phyloP scores from a whole-genome alignment of 768 basidiomycete genomes.

The Mycena pura region DNA sequence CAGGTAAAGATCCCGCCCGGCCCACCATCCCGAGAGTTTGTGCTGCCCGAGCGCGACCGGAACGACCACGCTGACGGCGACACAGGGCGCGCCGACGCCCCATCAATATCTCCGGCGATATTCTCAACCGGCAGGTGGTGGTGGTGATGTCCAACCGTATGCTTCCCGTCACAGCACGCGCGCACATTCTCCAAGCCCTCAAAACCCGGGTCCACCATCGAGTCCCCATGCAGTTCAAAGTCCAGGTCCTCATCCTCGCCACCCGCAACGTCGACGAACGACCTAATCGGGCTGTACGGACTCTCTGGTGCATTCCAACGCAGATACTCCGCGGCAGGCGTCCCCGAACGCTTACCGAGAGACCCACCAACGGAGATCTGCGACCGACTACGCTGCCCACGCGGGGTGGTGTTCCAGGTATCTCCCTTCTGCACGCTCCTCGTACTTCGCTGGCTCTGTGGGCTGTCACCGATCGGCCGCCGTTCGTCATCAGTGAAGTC shows the following conservation, averaged over 20 bases:
- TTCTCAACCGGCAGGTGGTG: slow-evolving; percentile 37
- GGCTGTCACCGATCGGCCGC: slow-evolving; percentile 54
- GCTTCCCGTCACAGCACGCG: slow-evolving; percentile 87
- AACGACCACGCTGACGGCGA: slow-evolving; percentile 86
- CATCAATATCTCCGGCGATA: slow-evolving; percentile 43
- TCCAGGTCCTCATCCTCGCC: slow-evolving; percentile 72
- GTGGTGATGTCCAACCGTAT: slow-evolving; percentile 75
- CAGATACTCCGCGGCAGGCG: slow-evolving; percentile 90
- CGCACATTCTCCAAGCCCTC: slow-evolving; percentile 96
- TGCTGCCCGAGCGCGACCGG: slow-evolving; percentile 80
- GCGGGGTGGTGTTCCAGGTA: slow-evolving; percentile 77
- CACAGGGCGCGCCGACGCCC: slow-evolving; percentile 57
- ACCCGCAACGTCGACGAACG: slow-evolving; percentile 61
- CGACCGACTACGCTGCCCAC: slow-evolving; percentile 79
- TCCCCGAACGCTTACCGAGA: slow-evolving; percentile 85
- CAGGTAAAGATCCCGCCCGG: slow-evolving; percentile 70
- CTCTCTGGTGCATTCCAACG: slow-evolving; percentile 79
- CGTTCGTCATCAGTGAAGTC: slow-evolving; percentile 60
- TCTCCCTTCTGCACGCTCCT: slow-evolving; percentile 66
- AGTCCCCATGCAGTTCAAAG: slow-evolving; percentile 83
- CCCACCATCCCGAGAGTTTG: slow-evolving; percentile 72
- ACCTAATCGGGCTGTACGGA: slow-evolving; percentile 77
- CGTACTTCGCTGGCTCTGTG: slow-evolving; percentile 76
- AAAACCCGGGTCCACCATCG: slow-evolving; percentile 77
- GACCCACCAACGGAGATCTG: slow-evolving; percentile 79